Base-by-base conservation (phyloP, 2,329 filamentous ascomycete species). In the Aureobasidium sp. region DNA sequence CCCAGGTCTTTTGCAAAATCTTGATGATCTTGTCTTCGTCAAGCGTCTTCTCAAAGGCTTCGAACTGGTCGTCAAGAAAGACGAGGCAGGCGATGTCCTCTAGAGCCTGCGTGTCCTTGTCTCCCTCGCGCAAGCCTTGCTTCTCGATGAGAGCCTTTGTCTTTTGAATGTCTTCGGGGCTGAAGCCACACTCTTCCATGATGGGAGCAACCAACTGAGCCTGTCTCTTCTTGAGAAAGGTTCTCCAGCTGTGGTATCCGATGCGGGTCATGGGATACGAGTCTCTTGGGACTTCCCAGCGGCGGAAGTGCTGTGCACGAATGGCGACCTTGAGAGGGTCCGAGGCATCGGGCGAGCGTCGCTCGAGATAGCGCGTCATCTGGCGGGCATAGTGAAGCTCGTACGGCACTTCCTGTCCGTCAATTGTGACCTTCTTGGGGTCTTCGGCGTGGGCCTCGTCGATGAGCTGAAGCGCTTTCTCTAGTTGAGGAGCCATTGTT, bases 31-130 rank as follows among this genome's bases (percentile, higher is more conserved):
- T 95, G 55, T 85, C 86, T 75, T 93, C 89, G 69, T 91, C 88
- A 59, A 86, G 81, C 32, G 83, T 81, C 70, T 81, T 79, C 78
- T 90, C 87, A 74, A 94, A 96, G 55, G 82, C 83, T 68, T 92
- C 90, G 65, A 95, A 88, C 71, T 94, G 89, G 71, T 93, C 90
- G 71, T 94, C 90, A 66, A 96, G 75, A 71, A 96, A 96, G 32
- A 95, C 90, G 61, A 96, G 76, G 71, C 90, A 95, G 3, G 91
- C 91, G 49, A 91, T 88, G 75, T 95, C 91, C 77, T 95, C 91
- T 64, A 96, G 78, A 7, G 84, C 80, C 77, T 93, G 88, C 59
- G 87, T 86, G 72, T 91, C 87, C 63, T 80, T 78, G 62, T 85
- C 82, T 62, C 79, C 77, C 59, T 77, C 76, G 69, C 80, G 81